These are phyloP conservation scores for Myxozyma vanderwaltii DNA, from an alignment of 805 yeast species.

Conservation along the genomic window DNA sequence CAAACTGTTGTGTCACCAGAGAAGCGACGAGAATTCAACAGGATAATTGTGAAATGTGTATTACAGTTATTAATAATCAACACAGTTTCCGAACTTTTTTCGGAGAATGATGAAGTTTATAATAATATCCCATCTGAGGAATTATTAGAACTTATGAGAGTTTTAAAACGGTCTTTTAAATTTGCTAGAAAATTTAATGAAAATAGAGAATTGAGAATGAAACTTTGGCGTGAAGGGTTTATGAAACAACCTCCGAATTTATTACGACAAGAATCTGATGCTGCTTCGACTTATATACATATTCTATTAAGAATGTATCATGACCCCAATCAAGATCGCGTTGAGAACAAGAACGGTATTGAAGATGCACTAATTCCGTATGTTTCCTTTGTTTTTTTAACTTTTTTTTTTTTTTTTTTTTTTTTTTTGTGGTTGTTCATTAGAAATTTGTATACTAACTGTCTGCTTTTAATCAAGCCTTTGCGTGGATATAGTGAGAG, in stretches of 20 bases:
- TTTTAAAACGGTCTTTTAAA: slow-evolving; percentile 68
- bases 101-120: slow-evolving; percentile 58
- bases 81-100: slow-evolving; percentile 75
- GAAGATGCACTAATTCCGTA: slow-evolving; percentile 51
- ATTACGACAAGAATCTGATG: slow-evolving; percentile 85
- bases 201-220: slow-evolving; percentile 81
- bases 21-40: slow-evolving; percentile 56
- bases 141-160: slow-evolving; percentile 58
- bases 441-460: neutral
- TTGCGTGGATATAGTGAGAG: slow-evolving; percentile 68
- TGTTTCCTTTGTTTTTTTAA: neutral
- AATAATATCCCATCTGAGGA: slow-evolving; percentile 66
- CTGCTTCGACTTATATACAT: slow-evolving; percentile 83
- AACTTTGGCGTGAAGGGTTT: slow-evolving; percentile 87
- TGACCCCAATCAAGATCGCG: slow-evolving; percentile 56
- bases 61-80: slow-evolving; percentile 88
- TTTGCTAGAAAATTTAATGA: slow-evolving; percentile 88
- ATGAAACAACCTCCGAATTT: slow-evolving; percentile 91
- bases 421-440: too few relatives aligned
- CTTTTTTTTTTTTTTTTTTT: too few relatives aligned
- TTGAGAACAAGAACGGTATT: slow-evolving; percentile 52
- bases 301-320: slow-evolving; percentile 78
- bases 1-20: slow-evolving; percentile 38
- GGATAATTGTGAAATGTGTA: slow-evolving; percentile 89
- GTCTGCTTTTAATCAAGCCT: slow-evolving; percentile 40